These are phyloP conservation scores for Cladosporium sp. DNA, from an alignment of 2,329 filamentous ascomycete genomes.

Conservation along the genomic window DNA sequence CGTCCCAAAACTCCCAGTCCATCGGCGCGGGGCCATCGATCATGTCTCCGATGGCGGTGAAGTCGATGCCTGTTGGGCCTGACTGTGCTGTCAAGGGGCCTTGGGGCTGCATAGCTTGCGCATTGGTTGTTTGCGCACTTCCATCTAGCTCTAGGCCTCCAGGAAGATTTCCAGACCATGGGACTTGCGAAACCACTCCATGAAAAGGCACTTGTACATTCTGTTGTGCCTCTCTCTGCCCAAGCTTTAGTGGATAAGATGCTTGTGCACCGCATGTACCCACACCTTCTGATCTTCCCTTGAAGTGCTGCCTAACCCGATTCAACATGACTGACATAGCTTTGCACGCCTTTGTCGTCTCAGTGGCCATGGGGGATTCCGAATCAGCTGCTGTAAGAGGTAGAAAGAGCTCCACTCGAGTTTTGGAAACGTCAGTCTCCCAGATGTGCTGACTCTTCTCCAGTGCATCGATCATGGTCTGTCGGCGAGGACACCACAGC, in stretches of 20 bases:
- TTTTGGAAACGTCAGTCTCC: slow-evolving; percentile 17
- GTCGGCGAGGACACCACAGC: slow-evolving; percentile 22
- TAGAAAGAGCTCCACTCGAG: slow-evolving; percentile 10
- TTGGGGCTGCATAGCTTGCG: neutral
- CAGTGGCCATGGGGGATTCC: slow-evolving; percentile 20
- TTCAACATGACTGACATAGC: slow-evolving; percentile 31
- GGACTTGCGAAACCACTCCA: neutral
- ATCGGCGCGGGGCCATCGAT: slow-evolving; percentile 25
- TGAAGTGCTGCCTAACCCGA: slow-evolving; percentile 26
- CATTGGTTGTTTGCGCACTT: neutral
- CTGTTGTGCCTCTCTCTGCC: neutral
- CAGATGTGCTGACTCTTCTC: slow-evolving; percentile 32
- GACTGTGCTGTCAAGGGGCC: neutral
- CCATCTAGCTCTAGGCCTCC: neutral
- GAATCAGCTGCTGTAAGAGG: neutral
- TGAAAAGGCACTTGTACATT: neutral
- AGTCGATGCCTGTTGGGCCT: slow-evolving; percentile 17
- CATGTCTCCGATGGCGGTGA: slow-evolving; percentile 28
- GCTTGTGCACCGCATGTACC: neutral
- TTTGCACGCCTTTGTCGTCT: slow-evolving; percentile 28
- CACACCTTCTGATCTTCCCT: neutral
- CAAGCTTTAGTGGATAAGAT: neutral
- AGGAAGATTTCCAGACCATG: neutral
- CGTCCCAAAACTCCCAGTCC: slow-evolving; percentile 30
- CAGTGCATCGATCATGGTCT: slow-evolving; percentile 28